phyloP scores from a whole-genome alignment of 2,329 filamentous ascomycete species.

The Phaeomoniella chlamydospora region DNA sequence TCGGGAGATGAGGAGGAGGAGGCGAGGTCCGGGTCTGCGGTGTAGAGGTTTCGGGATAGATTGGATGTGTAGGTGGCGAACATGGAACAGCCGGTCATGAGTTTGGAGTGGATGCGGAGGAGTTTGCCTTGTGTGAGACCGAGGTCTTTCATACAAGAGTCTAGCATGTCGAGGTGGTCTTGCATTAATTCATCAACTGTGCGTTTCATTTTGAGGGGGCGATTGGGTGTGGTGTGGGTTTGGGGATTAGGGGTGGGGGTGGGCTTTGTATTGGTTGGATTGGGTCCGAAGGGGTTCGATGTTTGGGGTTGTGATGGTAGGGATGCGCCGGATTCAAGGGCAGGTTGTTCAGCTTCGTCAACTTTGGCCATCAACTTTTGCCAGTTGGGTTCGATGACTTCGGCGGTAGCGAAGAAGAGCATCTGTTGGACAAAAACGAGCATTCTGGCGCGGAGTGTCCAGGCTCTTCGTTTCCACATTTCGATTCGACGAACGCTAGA shows the following conservation, averaged over 20 bases:
- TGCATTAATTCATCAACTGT: slow-evolving; percentile 98
- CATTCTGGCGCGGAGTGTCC: slow-evolving; percentile 87
- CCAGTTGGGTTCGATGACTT: slow-evolving; percentile 98
- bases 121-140: slow-evolving; percentile 97
- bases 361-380: slow-evolving; percentile 80
- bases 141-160: slow-evolving; percentile 95
- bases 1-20: slow-evolving; percentile 6
- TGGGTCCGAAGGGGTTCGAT: no score
- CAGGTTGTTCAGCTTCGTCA: slow-evolving; percentile 33
- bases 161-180: slow-evolving; percentile 94
- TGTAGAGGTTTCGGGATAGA: slow-evolving; percentile 70
- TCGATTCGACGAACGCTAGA: slow-evolving; percentile 62
- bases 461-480: slow-evolving; percentile 83
- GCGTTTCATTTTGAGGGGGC: slow-evolving; percentile 39
- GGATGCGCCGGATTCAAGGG: slow-evolving; percentile 1
- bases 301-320: no score
- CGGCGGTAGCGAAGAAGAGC: slow-evolving; percentile 89
- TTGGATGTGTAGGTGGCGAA: slow-evolving; percentile 85
- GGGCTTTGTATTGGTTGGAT: slow-evolving; percentile 16
- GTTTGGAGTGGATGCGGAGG: slow-evolving; percentile 85
- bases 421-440: slow-evolving; percentile 93
- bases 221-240: slow-evolving; percentile 17
- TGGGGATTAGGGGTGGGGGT: slow-evolving; percentile 19
- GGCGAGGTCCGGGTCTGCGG: slow-evolving; percentile 65
- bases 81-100: slow-evolving; percentile 90